Evolutionary conservation across 2,329 filamentous ascomycete genomes (phyloP), one percentile per base, ranked within the genome.

Genomic region (Aspergillus puulaauensis): DNA sequence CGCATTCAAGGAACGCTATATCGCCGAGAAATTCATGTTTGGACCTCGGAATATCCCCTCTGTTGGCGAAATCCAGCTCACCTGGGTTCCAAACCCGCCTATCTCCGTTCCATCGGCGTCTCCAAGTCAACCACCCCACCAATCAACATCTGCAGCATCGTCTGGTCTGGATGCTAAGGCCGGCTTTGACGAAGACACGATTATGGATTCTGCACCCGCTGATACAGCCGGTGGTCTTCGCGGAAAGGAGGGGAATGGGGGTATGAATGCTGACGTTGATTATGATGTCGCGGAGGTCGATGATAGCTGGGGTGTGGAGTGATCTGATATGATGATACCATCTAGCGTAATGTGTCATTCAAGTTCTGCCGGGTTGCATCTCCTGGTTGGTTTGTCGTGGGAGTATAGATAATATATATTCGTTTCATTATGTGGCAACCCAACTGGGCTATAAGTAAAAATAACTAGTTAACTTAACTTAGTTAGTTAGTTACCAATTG

Each of bases 11-110:
- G 77, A 80, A 58, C 75, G 78, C 49, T 79, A 75, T 62, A 75
- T 82, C 48, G 84, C 82, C 4, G 84, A 87, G 65, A 80, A 77
- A 61, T 82, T 84, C 61, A 77, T 83, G 67, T 77, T 77, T 57
- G 72, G 79, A 8, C 66, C 77, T 0, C 70, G 72, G 57, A 69
- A 75, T 5, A 82, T 85, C 48, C 81, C 82, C 1, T 75, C 77
- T 2, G 74, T 84, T 6, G 82, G 82, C 27, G 79, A 81, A 44
- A 75, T 84, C 24, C 80, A 85, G 47, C 72, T 86, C 43, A 73
- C 76, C 2, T 87, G 84, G 84, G 71, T 82, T n/a, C 70, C 77
- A 37, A 76, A 76, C 27, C 70, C 70, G 1, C 71, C 70, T 3
- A 64, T 71, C 19, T 49, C 64, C 8, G 33, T 64, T n/a, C 50